Evolutionary conservation across 2,329 filamentous ascomycete genomes (phyloP).

Genomic region (Colletotrichum graminicola): DNA sequence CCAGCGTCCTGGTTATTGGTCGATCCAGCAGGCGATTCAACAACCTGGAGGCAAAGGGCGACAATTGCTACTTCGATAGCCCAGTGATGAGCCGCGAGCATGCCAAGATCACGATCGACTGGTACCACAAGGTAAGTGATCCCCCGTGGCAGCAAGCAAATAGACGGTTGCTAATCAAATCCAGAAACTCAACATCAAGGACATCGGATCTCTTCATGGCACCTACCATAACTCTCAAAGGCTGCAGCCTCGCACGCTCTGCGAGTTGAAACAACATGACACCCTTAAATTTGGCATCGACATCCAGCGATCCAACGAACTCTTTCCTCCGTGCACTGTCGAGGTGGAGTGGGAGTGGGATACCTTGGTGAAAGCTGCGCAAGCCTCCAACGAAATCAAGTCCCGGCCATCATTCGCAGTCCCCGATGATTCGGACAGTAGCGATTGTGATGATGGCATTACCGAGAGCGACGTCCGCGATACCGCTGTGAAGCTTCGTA

Average conservation of each 20-base stretch:
- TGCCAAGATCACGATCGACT: constrained; percentile 64
- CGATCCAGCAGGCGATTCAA: constrained; percentile 58
- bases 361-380: not conserved
- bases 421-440: constrained; percentile 56
- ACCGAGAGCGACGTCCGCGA: constrained; percentile 42
- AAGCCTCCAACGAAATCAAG: not conserved
- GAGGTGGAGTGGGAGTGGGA: constrained; percentile 50
- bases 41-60: constrained; percentile 49
- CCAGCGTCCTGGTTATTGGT: constrained; percentile 53
- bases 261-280: constrained; percentile 48
- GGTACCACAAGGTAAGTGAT: constrained; percentile 58
- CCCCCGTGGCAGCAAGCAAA: not conserved
- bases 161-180: not conserved
- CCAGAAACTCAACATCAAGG: constrained; percentile 60
- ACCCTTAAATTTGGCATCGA: constrained; percentile 52
- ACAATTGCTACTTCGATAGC: constrained; percentile 78
- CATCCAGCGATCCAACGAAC: constrained; percentile 51
- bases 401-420: constrained; percentile 52
- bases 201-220: constrained; percentile 65
- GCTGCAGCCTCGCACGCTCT: constrained; percentile 42
- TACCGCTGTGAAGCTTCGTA: constrained; percentile 25
- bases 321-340: constrained; percentile 56
- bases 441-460: constrained; percentile 47
- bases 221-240: constrained; percentile 58
- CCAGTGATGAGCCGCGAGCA: constrained; percentile 79